These are phyloP conservation scores for Spiraea crenata DNA, from an alignment of 331 rosid species.

Conservation along the genomic window DNA sequence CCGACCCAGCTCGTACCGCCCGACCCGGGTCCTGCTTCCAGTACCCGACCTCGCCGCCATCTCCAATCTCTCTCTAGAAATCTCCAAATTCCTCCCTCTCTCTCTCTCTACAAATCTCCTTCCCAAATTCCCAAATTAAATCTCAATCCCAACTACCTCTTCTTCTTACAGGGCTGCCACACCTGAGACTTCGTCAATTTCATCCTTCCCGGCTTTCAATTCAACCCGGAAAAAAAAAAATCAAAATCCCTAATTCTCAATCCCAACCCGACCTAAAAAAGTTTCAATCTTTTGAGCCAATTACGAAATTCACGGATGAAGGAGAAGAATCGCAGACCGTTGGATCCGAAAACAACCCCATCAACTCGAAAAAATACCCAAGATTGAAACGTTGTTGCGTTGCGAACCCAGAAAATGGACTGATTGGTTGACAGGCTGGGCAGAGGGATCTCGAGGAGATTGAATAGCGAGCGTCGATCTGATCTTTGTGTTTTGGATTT, in stretches of 20 bases:
- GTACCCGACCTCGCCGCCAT: constrained; percentile 47
- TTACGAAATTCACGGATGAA: neutral
- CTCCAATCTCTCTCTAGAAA: constrained; percentile 8
- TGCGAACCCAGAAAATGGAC: neutral
- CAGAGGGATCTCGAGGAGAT: neutral
- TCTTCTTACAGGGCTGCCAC: constrained; percentile 98
- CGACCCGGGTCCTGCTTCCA: constrained; percentile 57
- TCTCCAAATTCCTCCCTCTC: neutral
- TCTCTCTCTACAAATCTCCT: constrained; percentile 15
- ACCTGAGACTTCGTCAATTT: constrained; percentile 70
- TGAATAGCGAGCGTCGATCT: neutral
- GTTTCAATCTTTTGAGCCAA: neutral
- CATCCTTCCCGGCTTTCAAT: constrained; percentile 35
- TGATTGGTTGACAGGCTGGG: neutral
- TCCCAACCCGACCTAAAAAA: neutral
- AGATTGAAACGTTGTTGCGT: neutral
- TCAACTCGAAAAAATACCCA: constrained; percentile 2
- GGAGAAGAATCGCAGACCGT: constrained; percentile 5
- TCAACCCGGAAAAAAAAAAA: neutral
- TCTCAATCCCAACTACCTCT: constrained; percentile 39
- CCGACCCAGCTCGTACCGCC: constrained; percentile 79
- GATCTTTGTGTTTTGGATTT: neutral
- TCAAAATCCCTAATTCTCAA: neutral
- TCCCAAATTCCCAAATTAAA: neutral
- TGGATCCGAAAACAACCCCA: constrained; percentile 21